Base-by-base conservation (phyloP, 441 rosid species). In the Biscutella auriculata region DNA sequence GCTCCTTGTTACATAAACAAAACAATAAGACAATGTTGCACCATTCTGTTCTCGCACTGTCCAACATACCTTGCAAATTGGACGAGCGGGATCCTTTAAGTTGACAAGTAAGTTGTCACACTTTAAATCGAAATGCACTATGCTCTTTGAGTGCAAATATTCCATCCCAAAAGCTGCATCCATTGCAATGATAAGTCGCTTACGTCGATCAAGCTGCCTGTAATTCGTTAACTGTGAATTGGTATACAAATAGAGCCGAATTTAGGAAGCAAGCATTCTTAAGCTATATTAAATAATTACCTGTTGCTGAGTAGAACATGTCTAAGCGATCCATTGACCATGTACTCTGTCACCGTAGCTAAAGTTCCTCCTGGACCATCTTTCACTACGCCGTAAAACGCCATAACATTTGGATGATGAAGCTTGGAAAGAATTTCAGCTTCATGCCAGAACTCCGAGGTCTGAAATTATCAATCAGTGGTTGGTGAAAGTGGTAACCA, bases 91-190 rank as follows among this genome's bases (percentile, higher is more conserved):
- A 75, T 83, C 89, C 74, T 79, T 78, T 60, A 83, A 68, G 79
- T 83, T 83, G 53, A 83, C 89, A 54, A 83, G 86, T 65, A 83
- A 73, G 65, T 83, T 83, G 66, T 80, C 89, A 70, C 89, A 78
- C 66, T 83, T 80, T 72, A 83, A 72, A 73, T 83, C 89, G 64
- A 83, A 83, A 73, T 83, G 86, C 43, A 83, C 86, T 63, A 83
- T 83, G 73, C 73, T 83, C 78, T 80, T 83, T 53, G 84, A 73
- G 74, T 83, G 89, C 68, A 83, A 53, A 76, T 83, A 83, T 52
- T 83, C 89, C 89, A 80, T 78, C 34, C 89, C 89, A 44, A 83
- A 83, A 47, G 89, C 89, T 39, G 84, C 86, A 73, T 83, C 89
- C 86, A 80, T 80, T 58, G 89, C 84, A 66, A 83, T 83, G 54